Evolutionary conservation across 192 early-diverging fungal genomes (phyloP), one percentile per base, ranked within the genome.

Genomic region (Backusella luteola): DNA sequence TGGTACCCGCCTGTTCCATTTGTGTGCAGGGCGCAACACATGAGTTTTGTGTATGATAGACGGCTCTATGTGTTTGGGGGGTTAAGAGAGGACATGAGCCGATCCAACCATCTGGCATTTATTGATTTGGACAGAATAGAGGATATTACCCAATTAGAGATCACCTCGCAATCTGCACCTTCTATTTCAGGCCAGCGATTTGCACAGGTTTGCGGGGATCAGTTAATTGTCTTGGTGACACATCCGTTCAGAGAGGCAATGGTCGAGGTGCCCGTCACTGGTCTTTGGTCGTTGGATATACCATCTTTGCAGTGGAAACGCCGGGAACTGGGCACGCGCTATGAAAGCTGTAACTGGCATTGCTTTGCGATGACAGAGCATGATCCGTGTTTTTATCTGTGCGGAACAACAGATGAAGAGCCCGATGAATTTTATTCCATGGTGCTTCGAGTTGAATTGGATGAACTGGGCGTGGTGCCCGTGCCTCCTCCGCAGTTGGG

Each of bases 51-150:
- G 9, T 87, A 86, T 77, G 76, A 81, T 29, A 71, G 85, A 32
- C 84, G 89, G 11, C 82, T 92, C 15, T 90, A 89, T 80, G 69
- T 88, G 4, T 92, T 85, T 75, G 90, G 91, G 26, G 91, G 91
- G 8, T 81, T 88, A 17, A 81, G 80, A 34, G 86, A 87, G 56
- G 86, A 87, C 29, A 86, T 87, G 86, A 89, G 90, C 63, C 79
- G 89, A 26, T 83, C 83, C 34, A 83, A 82, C 5, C 79, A 85
- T 19, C 77, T 92, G 5, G 78, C 86, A 14, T 90, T 89, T 73
- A 81, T 91, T 68, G 89, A 92, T 69, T 73, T 90, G 15, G 70
- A 84, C 6, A 49, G 23, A 32, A 66, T 78, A n/a, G 69, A 79
- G 52, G 23, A 49, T 34, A 81, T 84, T 71, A 89, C 87, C 67